Percentiles rank a stretch among this genome's conserved stretches.
These are phyloP conservation scores for Xylaria hypoxylon DNA, from an alignment of 2,329 filamentous ascomycete species.

Conservation along the genomic window DNA sequence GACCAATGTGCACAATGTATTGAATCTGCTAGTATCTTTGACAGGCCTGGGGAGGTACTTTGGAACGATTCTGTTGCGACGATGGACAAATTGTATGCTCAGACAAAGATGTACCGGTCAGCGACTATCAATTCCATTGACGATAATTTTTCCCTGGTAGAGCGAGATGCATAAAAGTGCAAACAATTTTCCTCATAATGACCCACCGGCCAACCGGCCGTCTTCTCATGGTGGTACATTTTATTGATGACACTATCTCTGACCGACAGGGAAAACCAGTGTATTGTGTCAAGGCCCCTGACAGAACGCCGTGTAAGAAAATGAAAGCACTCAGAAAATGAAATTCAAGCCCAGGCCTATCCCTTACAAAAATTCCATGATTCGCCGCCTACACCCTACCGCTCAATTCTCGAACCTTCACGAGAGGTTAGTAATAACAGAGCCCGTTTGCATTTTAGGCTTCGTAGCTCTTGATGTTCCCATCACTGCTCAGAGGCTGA, in stretches of 20 bases:
- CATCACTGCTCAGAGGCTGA: conserved; percentile 66
- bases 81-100: not conserved
- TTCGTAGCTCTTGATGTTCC: conserved; percentile 69
- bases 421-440: not conserved
- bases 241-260: conserved; percentile 36
- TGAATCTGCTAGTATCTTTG: not conserved
- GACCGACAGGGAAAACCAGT: conserved; percentile 21
- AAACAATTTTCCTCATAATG: not conserved
- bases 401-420: conserved; percentile 9
- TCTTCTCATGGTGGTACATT: conserved; percentile 41
- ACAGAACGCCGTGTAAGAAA: conserved; percentile 39
- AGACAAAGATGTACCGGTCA: not conserved
- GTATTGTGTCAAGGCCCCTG: conserved; percentile 24
- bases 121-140: not conserved
- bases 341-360: conserved; percentile 25
- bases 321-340: conserved; percentile 17
- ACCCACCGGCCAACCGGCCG: conserved; percentile 10
- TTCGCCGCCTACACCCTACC: conserved; percentile 42
- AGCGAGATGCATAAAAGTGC: not conserved
- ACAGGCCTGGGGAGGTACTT: not conserved
- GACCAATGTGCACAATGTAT: not conserved
- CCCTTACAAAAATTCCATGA: conserved; percentile 30
- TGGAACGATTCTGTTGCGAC: not conserved
- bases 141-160: not conserved
- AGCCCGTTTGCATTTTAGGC: conserved; percentile 51